Evolutionary conservation across 164 flowering plant species (phyloP).

Genomic region (Amborella trichopoda): DNA sequence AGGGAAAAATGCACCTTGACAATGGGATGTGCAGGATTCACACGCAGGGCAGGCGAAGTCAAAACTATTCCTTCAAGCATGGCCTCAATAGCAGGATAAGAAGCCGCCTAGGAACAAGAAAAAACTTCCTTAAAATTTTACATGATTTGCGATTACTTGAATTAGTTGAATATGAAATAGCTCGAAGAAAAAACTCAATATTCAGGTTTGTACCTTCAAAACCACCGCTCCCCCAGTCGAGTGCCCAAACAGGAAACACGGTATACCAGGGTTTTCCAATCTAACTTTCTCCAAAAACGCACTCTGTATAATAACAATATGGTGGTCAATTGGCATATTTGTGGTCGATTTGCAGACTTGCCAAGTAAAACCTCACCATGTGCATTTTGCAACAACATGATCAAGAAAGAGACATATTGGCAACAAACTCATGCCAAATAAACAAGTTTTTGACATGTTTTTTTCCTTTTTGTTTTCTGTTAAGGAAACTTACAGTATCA

Average conservation of each 20-base stretch:
- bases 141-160: too few species aligned
- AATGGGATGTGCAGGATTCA: constrained; percentile 92
- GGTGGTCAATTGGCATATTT: too few species aligned
- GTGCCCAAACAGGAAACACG: constrained; percentile 95
- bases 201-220: constrained; percentile 57
- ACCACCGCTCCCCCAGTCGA: constrained; percentile 99
- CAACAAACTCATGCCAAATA: too few species aligned
- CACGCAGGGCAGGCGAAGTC: constrained; percentile 96
- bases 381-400: too few species aligned
- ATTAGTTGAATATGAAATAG: too few species aligned
- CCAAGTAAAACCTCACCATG: too few species aligned
- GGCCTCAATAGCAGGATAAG: constrained; percentile 45
- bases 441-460: too few species aligned
- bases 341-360: too few species aligned
- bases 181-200: not conserved
- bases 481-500: constrained; percentile 71
- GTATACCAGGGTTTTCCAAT: constrained; percentile 69
- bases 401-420: too few species aligned
- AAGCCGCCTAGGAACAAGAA: constrained; percentile 86
- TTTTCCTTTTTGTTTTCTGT: too few species aligned
- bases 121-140: too few species aligned
- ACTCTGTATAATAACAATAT: constrained; percentile 42
- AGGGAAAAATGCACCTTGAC: constrained; percentile 55
- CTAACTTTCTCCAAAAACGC: constrained; percentile 71
- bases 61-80: constrained; percentile 82